phyloP scores from a whole-genome alignment of 2,329 filamentous ascomycete genomes.

The Fusarium solani-melongenae region DNA sequence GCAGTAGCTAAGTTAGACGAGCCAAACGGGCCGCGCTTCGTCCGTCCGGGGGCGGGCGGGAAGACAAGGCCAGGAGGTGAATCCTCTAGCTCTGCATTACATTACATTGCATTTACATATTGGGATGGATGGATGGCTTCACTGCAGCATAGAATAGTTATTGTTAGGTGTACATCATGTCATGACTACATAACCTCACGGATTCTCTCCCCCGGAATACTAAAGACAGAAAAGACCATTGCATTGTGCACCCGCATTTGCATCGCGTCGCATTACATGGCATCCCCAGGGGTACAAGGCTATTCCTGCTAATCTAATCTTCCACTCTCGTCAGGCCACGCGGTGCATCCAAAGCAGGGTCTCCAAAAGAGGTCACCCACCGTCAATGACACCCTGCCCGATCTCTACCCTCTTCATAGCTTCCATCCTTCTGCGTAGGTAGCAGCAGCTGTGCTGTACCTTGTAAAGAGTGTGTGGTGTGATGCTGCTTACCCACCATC shows the following conservation, averaged over 20 bases:
- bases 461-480: slow-evolving; percentile 18
- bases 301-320: not conserved
- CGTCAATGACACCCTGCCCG: not conserved
- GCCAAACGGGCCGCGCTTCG: not conserved
- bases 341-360: not conserved
- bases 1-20: slow-evolving; percentile 20
- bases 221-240: not conserved
- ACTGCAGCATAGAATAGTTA: not conserved
- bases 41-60: slow-evolving; percentile 4
- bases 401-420: not conserved
- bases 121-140: not conserved
- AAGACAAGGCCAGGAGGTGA: not conserved
- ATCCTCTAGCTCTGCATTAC: slow-evolving; percentile 6
- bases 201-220: not conserved
- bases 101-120: not conserved
- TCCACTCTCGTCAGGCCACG: slow-evolving; percentile 7
- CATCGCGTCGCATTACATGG: not conserved
- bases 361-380: not conserved
- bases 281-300: not conserved
- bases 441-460: not conserved
- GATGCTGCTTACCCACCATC: slow-evolving; percentile 27
- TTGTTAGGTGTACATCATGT: not conserved
- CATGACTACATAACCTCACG: not conserved
- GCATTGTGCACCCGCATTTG: slow-evolving; percentile 23
- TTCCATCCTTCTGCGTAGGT: not conserved